Conservation (phyloP, 441 rosid species). For the Bruguiera hainesii region DNA sequence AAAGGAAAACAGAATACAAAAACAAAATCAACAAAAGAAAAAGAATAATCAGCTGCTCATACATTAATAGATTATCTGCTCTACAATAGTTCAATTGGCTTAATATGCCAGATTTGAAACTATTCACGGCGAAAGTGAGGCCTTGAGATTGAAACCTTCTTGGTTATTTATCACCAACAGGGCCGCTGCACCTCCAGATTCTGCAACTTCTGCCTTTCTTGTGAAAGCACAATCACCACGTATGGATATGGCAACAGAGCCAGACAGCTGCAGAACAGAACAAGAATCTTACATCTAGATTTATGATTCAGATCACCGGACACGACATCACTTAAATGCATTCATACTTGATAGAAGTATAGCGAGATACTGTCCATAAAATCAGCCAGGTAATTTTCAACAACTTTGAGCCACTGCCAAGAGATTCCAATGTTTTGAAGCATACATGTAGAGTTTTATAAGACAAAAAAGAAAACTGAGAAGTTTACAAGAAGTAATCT, state of each 20-base stretch:
- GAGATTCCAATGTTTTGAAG: neutral
- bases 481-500: neutral
- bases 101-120: neutral
- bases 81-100: neutral
- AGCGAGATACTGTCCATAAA: neutral
- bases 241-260: constrained; percentile 55
- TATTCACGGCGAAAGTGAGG: neutral
- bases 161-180: constrained; percentile 71
- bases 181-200: constrained; percentile 77
- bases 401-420: neutral
- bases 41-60: neutral
- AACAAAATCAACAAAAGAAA: neutral
- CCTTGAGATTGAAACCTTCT: constrained; percentile 56
- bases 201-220: constrained; percentile 68
- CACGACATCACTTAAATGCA: constrained; percentile 4
- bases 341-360: neutral
- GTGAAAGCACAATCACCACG: constrained; percentile 88
- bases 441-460: neutral
- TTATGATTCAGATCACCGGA: constrained; percentile 13
- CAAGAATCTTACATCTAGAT: constrained; percentile 8
- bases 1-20: neutral
- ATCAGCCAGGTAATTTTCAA: neutral
- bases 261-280: constrained; percentile 52
- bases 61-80: neutral
- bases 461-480: neutral